Conservation (phyloP, 352 stramenopile genomes). For the Globisporangium solare region DNA sequence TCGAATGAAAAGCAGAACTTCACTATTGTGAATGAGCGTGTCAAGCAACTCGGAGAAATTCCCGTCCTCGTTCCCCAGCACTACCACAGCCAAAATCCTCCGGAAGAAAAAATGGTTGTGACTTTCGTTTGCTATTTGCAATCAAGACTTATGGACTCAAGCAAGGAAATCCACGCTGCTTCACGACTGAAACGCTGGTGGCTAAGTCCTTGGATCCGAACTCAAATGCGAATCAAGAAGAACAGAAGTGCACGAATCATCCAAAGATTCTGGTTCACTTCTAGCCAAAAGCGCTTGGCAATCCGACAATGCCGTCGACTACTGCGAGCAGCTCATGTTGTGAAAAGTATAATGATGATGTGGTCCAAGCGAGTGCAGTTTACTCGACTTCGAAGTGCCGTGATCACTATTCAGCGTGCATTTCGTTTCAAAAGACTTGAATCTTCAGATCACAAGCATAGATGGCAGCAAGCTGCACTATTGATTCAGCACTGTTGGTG, state of each 20-base stretch:
- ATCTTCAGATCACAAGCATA: slow-evolving; percentile 14
- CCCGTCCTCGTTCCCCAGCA: slow-evolving; percentile 84
- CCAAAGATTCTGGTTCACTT: slow-evolving; percentile 80
- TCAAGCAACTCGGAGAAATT: slow-evolving; percentile 91
- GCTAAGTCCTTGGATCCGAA: slow-evolving; percentile 47
- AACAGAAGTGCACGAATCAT: slow-evolving; percentile 48
- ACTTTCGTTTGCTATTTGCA: slow-evolving; percentile 93
- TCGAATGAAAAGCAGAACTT: slow-evolving; percentile 86
- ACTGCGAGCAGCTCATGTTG: slow-evolving; percentile 48
- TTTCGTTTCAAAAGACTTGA: slow-evolving; percentile 24
- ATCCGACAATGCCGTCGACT: slow-evolving; percentile 67
- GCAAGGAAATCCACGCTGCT: slow-evolving; percentile 88
- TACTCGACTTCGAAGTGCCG: slow-evolving; percentile 23
- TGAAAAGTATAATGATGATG: slow-evolving; percentile 34
- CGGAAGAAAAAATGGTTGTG: slow-evolving; percentile 93
- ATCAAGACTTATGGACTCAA: slow-evolving; percentile 92
- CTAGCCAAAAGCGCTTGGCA: slow-evolving; percentile 60
- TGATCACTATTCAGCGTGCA: slow-evolving; percentile 27
- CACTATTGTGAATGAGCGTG: slow-evolving; percentile 79
- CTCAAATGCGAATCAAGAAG: slow-evolving; percentile 56
- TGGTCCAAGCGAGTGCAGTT: slow-evolving; percentile 24
- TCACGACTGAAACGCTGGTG: slow-evolving; percentile 86
- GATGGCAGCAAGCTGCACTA: slow-evolving; percentile 5
- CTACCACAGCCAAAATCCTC: slow-evolving; percentile 86
- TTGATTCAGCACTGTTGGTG: slow-evolving; percentile 37